Base-by-base conservation (phyloP, 768 basidiomycete genomes). In the Mycena capillaripes region DNA sequence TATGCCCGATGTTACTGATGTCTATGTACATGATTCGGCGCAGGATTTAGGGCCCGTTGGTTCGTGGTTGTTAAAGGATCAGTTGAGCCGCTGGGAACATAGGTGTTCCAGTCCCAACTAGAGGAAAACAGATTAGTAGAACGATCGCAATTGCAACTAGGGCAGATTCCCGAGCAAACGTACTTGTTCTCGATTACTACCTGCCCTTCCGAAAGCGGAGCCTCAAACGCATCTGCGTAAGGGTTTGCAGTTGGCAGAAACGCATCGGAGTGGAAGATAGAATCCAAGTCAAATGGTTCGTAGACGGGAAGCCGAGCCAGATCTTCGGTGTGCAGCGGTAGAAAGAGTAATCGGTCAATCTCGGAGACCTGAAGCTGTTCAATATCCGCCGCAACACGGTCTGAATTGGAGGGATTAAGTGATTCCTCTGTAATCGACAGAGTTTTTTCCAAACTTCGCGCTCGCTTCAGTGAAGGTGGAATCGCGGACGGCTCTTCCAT, bases 301-400 rank as follows among this genome's bases (percentile, higher is more conserved):
- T 69, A 73, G 16, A 68, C 46, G 12, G 72, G 72, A 4, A 73
- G 50, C 29, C 61, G 53, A 9, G 69, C 73, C 19, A 74, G 27
- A n/a, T 67, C 73, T 40, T 70, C 65, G 9, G 65, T 70, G 30
- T 55, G 64, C 17, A 74, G 53, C 23, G 73, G 73, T 46, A 74
- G 44, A n/a, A 63, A 74, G 7, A 74, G 46, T 14, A 70, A 53
- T 14, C 63, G 64, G n/a, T 74, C 73, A 19, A 70, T 63, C 48
- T 62, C 66, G 17, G 46, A 32, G 17, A 71, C 50, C 48, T 56
- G 57, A 16, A 71, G 29, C 12, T 66, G 70, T 40, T 60, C 58
- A 17, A 71, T 58, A 17, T 72, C 65, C 12, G 16, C 30, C 21
- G 32, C 23, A 4, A 72, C 42, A 12, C 40, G 53, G 11, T 23